Percentiles rank a stretch among this genome's conserved stretches.
These are phyloP conservation scores for Biscogniauxia marginata DNA, from an alignment of 2,329 filamentous ascomycete species.

Conservation along the genomic window DNA sequence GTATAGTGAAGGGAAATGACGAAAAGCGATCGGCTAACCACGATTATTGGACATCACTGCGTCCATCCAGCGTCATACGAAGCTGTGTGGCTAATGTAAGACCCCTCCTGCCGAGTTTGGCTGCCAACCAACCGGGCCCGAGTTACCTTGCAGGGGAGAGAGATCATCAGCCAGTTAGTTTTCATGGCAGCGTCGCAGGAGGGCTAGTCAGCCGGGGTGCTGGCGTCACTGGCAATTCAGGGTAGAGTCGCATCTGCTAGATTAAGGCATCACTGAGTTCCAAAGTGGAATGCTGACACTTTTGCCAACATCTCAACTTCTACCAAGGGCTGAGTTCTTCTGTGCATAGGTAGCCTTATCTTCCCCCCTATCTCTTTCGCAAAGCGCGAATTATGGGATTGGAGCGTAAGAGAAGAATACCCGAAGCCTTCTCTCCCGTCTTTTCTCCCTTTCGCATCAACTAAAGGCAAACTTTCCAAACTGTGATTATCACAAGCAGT, in stretches of 20 bases:
- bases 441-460: conserved; percentile 4
- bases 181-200: background rate
- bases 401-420: conserved; percentile 7
- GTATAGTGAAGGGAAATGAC: background rate
- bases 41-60: background rate
- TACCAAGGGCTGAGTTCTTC: background rate
- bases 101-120: background rate
- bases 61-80: background rate
- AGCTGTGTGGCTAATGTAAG: background rate
- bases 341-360: background rate
- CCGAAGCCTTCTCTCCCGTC: conserved; percentile 4
- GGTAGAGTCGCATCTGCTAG: background rate
- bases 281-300: background rate
- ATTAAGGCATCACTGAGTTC: background rate
- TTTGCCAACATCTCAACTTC: conserved; percentile 4
- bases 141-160: background rate
- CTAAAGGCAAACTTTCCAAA: conserved; percentile 1
- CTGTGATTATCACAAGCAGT: background rate
- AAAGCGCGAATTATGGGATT: conserved; percentile 9
- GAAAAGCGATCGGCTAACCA: background rate
- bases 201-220: background rate
- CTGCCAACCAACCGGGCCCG: background rate
- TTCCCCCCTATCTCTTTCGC: conserved; percentile 13
- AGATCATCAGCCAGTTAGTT: background rate
- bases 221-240: background rate